Evolutionary conservation across 1,284 basidiomycete genomes (phyloP).

Genomic region (Cutaneotrichosporon mucoides): DNA sequence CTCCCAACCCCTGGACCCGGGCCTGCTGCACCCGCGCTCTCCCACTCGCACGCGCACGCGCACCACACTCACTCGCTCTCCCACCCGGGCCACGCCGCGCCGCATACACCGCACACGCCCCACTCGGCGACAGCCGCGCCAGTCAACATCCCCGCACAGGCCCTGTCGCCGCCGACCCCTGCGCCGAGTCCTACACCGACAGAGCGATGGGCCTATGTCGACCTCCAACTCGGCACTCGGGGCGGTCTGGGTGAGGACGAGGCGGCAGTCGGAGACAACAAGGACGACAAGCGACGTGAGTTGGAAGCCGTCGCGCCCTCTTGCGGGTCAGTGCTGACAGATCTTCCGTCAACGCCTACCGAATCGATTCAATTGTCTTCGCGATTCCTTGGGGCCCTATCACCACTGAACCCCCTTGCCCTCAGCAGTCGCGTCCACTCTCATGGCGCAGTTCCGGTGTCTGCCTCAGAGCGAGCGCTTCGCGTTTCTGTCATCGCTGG

Average conservation of each 20-base stretch:
- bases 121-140: conserved; percentile 7
- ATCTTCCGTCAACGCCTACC: not conserved
- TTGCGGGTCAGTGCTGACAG: too few species aligned
- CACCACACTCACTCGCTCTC: not conserved
- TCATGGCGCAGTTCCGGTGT: conserved; percentile 27
- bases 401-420: too few species aligned
- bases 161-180: conserved; percentile 19
- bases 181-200: conserved; percentile 20
- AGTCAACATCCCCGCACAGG: conserved; percentile 20
- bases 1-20: too few species aligned
- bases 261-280: not conserved
- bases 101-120: not conserved
- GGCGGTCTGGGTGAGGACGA: not conserved
- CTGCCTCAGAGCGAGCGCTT: conserved; percentile 50
- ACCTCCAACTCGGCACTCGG: conserved; percentile 4
- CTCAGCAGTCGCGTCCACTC: not conserved
- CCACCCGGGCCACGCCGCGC: not conserved
- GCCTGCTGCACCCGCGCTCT: not conserved
- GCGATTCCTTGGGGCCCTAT: too few species aligned
- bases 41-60: not conserved
- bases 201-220: conserved; percentile 13
- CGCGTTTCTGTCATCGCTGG: conserved; percentile 60
- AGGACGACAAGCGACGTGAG: conserved; percentile 5
- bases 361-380: too few species aligned
- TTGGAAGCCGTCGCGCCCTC: not conserved